Conservation (phyloP, 2,329 filamentous ascomycete genomes). For the Trichoderma asperellum region DNA sequence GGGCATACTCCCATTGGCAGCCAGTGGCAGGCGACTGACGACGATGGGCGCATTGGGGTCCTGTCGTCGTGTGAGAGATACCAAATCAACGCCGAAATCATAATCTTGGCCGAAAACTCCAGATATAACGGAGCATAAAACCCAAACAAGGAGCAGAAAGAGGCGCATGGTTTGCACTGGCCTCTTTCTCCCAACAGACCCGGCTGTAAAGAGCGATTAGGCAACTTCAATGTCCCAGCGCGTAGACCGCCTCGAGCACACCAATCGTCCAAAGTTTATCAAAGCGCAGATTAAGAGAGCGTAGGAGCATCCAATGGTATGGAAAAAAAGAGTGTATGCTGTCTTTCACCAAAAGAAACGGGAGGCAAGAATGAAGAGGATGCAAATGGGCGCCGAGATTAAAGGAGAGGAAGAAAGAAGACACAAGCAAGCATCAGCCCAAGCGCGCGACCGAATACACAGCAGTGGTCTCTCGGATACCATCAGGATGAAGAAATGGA, state of each 20-base stretch:
- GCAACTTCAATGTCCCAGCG: neutral
- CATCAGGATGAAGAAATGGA: neutral
- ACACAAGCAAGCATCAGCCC: neutral
- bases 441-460: neutral
- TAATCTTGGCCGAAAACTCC: constrained; percentile 42
- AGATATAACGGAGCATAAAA: neutral
- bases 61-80: constrained; percentile 48
- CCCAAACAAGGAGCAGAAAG: neutral
- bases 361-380: neutral
- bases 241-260: neutral
- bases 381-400: neutral
- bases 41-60: constrained; percentile 45
- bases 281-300: neutral
- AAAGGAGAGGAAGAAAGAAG: neutral
- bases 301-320: neutral
- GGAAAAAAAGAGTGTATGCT: neutral
- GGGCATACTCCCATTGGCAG: constrained; percentile 47
- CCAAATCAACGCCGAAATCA: constrained; percentile 55
- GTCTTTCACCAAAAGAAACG: neutral
- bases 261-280: neutral
- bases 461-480: neutral
- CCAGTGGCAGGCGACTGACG: constrained; percentile 48
- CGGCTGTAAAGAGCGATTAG: neutral
- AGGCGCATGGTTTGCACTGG: neutral
- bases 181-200: neutral